Evolutionary conservation across 2,329 filamentous ascomycete genomes (phyloP).

Genomic region (Thielaviopsis punctulata): DNA sequence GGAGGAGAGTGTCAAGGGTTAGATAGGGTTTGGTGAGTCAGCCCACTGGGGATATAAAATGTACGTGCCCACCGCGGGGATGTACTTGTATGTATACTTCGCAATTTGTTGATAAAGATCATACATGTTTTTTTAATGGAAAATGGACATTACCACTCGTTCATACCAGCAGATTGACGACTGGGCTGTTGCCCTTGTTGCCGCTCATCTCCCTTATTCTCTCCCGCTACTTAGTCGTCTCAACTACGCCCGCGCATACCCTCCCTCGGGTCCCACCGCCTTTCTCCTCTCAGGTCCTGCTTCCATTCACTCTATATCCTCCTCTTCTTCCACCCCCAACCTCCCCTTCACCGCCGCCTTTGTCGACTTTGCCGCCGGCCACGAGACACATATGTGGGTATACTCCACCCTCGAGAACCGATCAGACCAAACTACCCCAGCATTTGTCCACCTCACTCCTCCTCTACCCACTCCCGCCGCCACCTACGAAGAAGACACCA

Average conservation of each 20-base stretch:
- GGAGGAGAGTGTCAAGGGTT: neutral
- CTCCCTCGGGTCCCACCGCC: neutral
- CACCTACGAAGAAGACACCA: constrained; percentile 19
- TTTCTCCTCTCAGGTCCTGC: constrained; percentile 23
- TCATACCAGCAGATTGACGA: neutral
- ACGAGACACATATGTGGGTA: constrained; percentile 49
- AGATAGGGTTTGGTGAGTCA: neutral
- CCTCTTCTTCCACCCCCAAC: neutral
- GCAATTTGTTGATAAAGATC: neutral
- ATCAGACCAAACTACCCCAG: neutral
- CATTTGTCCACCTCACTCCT: no score
- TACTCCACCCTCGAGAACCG: constrained; percentile 35
- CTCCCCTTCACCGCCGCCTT: constrained; percentile 29
- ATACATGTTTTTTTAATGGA: neutral
- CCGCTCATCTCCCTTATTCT: constrained; percentile 35
- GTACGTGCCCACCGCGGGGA: no score
- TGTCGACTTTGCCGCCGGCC: constrained; percentile 40
- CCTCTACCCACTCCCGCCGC: constrained; percentile 11
- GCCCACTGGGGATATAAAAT: no score
- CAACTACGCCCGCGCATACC: constrained; percentile 28
- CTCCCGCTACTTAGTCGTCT: constrained; percentile 45
- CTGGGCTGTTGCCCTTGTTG: constrained; percentile 23
- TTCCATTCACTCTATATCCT: neutral
- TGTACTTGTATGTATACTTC: neutral
- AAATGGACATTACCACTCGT: neutral